Evolutionary conservation across 2,329 filamentous ascomycete genomes (phyloP).

Genomic region (Cercospora sp.): DNA sequence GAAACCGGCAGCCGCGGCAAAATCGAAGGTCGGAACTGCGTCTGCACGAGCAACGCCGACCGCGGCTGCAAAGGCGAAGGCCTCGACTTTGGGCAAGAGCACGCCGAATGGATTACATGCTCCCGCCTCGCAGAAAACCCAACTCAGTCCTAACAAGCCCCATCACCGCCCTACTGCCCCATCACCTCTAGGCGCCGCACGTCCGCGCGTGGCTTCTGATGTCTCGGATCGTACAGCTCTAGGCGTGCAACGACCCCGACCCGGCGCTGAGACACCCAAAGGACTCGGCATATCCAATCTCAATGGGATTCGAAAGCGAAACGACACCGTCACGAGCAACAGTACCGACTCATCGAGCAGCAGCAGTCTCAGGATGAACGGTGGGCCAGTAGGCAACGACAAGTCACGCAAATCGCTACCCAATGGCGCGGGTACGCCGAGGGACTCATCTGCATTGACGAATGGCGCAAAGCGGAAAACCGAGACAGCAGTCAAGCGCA

Average conservation of each 20-base stretch:
- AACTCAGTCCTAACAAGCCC: conserved; percentile 42
- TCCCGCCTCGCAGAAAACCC: conserved; percentile 32
- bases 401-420: conserved; percentile 30
- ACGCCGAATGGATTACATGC: conserved; percentile 34
- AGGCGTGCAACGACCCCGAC: conserved; percentile 30
- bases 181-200: conserved; percentile 61
- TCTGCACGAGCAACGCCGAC: conserved; percentile 6
- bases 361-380: conserved; percentile 20
- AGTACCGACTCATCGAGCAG: conserved; percentile 25
- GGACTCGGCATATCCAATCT: conserved; percentile 46
- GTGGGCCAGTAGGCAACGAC: conserved; percentile 22
- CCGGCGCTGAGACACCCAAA: conserved; percentile 45
- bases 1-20: neutral
- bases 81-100: conserved; percentile 26
- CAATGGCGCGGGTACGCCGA: conserved; percentile 42
- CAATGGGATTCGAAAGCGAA: conserved; percentile 33
- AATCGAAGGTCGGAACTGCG: conserved; percentile 7
- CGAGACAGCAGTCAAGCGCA: conserved; percentile 46
- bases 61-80: conserved; percentile 5
- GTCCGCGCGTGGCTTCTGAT: conserved; percentile 62
- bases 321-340: conserved; percentile 36
- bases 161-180: conserved; percentile 60
- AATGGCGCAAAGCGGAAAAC: conserved; percentile 32
- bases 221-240: conserved; percentile 38
- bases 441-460: conserved; percentile 9